These are phyloP conservation scores for Cyberlindnera veronae DNA, from an alignment of 805 yeast species.

Conservation along the genomic window DNA sequence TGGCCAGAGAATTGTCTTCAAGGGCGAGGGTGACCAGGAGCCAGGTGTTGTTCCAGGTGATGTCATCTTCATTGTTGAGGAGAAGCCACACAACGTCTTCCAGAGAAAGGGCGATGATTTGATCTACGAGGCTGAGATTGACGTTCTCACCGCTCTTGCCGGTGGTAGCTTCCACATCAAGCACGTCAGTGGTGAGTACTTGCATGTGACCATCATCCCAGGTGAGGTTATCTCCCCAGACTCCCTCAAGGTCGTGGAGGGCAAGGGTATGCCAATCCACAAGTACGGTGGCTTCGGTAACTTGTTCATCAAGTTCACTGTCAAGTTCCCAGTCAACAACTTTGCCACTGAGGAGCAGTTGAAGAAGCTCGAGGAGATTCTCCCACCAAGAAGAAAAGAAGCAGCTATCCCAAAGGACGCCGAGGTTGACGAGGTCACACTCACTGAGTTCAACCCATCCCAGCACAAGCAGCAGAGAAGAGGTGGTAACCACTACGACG, in stretches of 20 bases:
- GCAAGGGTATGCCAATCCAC: conserved; percentile 96
- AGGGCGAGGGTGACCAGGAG: conserved; percentile 97
- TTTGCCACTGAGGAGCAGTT: conserved; percentile 75
- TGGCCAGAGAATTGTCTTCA: conserved; percentile 86
- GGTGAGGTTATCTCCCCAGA: conserved; percentile 94
- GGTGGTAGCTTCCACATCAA: conserved; percentile 90
- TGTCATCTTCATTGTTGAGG: conserved; percentile 86
- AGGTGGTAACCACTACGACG: conserved; percentile 43
- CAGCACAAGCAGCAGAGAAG: conserved; percentile 46
- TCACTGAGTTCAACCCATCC: conserved; percentile 64
- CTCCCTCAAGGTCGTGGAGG: conserved; percentile 72
- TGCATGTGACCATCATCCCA: conserved; percentile 77
- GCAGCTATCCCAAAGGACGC: conserved; percentile 61
- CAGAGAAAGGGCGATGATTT: conserved; percentile 89
- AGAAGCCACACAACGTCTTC: conserved; percentile 80
- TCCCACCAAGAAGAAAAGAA: conserved; percentile 66
- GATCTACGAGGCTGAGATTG: conserved; percentile 80
- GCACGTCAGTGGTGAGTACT: conserved; percentile 89
- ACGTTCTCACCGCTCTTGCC: conserved; percentile 89
- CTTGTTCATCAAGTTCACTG: conserved; percentile 77
- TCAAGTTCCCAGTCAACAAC: conserved; percentile 80
- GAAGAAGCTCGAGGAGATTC: conserved; percentile 64
- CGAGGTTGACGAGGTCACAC: conserved; percentile 75
- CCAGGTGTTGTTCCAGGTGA: conserved; percentile 96
- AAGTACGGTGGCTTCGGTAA: conserved; percentile 88